phyloP scores from a whole-genome alignment of 2,329 filamentous ascomycete genomes.

The Colletotrichum musicola region DNA sequence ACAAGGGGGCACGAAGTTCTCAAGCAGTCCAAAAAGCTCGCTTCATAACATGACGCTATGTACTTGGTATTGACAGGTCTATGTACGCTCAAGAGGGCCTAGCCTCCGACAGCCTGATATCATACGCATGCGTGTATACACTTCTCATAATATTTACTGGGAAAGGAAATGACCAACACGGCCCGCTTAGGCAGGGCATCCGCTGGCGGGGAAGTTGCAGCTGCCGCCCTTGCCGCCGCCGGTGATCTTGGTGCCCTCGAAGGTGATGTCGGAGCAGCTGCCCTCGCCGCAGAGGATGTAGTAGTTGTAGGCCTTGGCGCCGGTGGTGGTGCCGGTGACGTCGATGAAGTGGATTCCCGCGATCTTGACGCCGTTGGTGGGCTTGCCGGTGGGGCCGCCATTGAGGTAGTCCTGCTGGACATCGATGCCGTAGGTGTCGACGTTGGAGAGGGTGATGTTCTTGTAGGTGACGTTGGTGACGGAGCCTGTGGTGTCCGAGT shows the following conservation, averaged over 20 bases:
- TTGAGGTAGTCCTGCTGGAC: constrained; percentile 39
- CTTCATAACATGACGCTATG: not conserved
- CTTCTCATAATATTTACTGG: constrained; percentile 11
- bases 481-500: constrained; percentile 52
- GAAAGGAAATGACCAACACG: not conserved
- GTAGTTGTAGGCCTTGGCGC: constrained; percentile 28
- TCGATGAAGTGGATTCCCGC: constrained; percentile 28
- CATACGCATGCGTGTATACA: not conserved
- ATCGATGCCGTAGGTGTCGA: constrained; percentile 34
- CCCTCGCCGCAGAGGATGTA: constrained; percentile 36
- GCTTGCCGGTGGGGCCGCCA: constrained; percentile 32
- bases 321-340: constrained; percentile 21
- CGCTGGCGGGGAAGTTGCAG: constrained; percentile 36
- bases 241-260: constrained; percentile 30
- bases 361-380: constrained; percentile 35
- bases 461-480: constrained; percentile 58
- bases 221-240: constrained; percentile 29
- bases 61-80: constrained; percentile 5
- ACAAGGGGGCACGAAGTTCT: not conserved
- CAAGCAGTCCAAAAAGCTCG: not conserved
- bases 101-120: not conserved
- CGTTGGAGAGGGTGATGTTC: constrained; percentile 43
- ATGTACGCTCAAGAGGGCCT: constrained; percentile 3
- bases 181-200: constrained; percentile 21
- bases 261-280: constrained; percentile 36